Evolutionary conservation across 306 rosid species (phyloP).

Genomic region (Cucurbita ficifolia): DNA sequence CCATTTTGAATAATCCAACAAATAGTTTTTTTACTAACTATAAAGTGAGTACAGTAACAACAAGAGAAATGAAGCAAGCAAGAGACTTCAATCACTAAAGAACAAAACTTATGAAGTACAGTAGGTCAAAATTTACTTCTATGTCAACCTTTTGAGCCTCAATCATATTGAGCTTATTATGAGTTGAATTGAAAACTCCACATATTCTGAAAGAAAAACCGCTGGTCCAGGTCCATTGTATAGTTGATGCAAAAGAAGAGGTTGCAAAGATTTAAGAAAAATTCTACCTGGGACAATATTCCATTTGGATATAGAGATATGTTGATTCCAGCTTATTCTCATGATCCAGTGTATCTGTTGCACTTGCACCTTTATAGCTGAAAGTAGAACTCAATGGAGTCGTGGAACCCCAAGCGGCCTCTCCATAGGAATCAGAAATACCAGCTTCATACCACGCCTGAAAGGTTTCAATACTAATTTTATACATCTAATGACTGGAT

Average conservation of each 20-base stretch:
- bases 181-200: not conserved
- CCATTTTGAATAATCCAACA: not conserved
- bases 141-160: not conserved
- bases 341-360: slow-evolving; percentile 36
- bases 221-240: not conserved
- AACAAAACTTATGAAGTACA: not conserved
- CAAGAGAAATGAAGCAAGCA: not conserved
- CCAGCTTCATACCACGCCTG: slow-evolving; percentile 99
- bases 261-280: slow-evolving; percentile 8
- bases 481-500: not conserved
- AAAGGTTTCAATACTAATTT: slow-evolving; percentile 15
- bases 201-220: not conserved
- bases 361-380: slow-evolving; percentile 34
- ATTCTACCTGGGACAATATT: slow-evolving; percentile 74
- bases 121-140: not conserved
- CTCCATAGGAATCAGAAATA: slow-evolving; percentile 42
- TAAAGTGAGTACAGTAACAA: not conserved
- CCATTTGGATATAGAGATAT: slow-evolving; percentile 94
- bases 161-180: not conserved
- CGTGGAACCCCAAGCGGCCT: slow-evolving; percentile 45
- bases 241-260: slow-evolving; percentile 6
- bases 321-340: slow-evolving; percentile 75
- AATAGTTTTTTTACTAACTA: not conserved
- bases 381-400: slow-evolving; percentile 56
- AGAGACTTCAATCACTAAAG: not conserved